Percentiles rank a stretch among this genome's conserved stretches.
These are phyloP conservation scores for Discostella stelligera DNA, from an alignment of 352 stramenopile genomes.

Conservation along the genomic window DNA sequence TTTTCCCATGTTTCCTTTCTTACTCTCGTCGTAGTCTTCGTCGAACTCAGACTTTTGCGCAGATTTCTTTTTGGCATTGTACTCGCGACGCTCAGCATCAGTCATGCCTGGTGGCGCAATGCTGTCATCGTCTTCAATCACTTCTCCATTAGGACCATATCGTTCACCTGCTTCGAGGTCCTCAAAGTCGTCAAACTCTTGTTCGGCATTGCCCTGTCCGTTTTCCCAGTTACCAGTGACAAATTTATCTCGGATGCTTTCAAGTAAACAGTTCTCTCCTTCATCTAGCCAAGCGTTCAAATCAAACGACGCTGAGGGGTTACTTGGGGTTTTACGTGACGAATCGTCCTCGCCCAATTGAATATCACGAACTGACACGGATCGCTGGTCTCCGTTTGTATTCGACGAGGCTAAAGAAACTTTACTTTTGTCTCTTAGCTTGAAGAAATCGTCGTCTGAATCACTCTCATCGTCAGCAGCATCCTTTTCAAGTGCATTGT, in stretches of 20 bases:
- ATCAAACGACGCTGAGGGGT: slow-evolving; percentile 40
- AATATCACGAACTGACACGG: slow-evolving; percentile 30
- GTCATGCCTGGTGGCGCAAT: slow-evolving; percentile 68
- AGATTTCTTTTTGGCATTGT: slow-evolving; percentile 90
- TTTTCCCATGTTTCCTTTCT: slow-evolving; percentile 69
- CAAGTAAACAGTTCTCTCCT: slow-evolving; percentile 73
- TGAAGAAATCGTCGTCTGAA: slow-evolving; percentile 79
- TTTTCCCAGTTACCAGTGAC: slow-evolving; percentile 95
- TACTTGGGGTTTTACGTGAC: slow-evolving; percentile 40
- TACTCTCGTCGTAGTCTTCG: slow-evolving; percentile 82
- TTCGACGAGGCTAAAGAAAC: slow-evolving; percentile 21
- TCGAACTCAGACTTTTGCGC: slow-evolving; percentile 75
- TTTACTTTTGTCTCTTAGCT: slow-evolving; percentile 55
- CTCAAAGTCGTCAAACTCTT: slow-evolving; percentile 95
- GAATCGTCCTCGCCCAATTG: slow-evolving; percentile 75
- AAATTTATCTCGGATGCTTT: slow-evolving; percentile 88
- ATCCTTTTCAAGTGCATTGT: slow-evolving; percentile 48
- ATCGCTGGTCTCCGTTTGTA: background rate
- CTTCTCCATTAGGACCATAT: slow-evolving; percentile 68
- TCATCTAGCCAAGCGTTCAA: slow-evolving; percentile 74
- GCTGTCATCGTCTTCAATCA: slow-evolving; percentile 57
- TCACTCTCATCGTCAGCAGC: slow-evolving; percentile 56
- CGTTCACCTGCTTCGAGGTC: slow-evolving; percentile 94
- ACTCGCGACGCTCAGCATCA: slow-evolving; percentile 85
- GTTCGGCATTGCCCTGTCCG: slow-evolving; percentile 76